Percentiles rank a stretch among this genome's conserved stretches.
phyloP scores from a whole-genome alignment of 2,329 filamentous ascomycete genomes.

The Venturia effusa region DNA sequence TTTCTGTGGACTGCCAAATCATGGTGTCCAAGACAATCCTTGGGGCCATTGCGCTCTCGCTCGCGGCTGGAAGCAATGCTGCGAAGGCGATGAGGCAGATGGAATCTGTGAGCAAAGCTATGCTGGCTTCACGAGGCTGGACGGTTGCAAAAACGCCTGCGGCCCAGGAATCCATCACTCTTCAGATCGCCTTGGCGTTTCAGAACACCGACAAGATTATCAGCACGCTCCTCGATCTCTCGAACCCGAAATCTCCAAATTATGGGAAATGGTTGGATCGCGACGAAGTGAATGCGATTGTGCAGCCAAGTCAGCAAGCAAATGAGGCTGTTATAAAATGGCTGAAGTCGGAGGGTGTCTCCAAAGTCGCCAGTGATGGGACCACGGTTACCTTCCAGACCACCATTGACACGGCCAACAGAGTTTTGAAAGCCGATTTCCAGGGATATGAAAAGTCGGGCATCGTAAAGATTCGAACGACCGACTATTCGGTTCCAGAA shows the following conservation, averaged over 20 bases:
- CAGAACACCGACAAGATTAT: conserved; percentile 4
- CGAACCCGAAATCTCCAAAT: conserved; percentile 11
- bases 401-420: conserved; percentile 30
- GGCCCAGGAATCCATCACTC: not conserved
- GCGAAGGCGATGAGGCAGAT: conserved; percentile 1
- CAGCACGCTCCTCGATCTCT: not conserved
- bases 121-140: conserved; percentile 6
- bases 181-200: not conserved
- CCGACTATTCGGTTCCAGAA: conserved; percentile 51
- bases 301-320: conserved; percentile 42
- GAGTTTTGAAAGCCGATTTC: conserved; percentile 38
- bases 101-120: not conserved
- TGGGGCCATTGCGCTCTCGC: conserved; percentile 1
- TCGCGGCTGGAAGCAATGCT: not conserved
- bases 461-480: conserved; percentile 35
- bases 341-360: conserved; percentile 28
- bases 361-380: conserved; percentile 23
- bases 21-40: conserved; percentile 2
- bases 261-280: conserved; percentile 54
- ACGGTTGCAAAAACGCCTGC: not conserved
- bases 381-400: conserved; percentile 33
- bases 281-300: conserved; percentile 44
- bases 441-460: conserved; percentile 13
- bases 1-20: not conserved
- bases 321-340: conserved; percentile 43